Base-by-base conservation (phyloP, 805 yeast genomes). In the Spencermartinsiella europaea region DNA sequence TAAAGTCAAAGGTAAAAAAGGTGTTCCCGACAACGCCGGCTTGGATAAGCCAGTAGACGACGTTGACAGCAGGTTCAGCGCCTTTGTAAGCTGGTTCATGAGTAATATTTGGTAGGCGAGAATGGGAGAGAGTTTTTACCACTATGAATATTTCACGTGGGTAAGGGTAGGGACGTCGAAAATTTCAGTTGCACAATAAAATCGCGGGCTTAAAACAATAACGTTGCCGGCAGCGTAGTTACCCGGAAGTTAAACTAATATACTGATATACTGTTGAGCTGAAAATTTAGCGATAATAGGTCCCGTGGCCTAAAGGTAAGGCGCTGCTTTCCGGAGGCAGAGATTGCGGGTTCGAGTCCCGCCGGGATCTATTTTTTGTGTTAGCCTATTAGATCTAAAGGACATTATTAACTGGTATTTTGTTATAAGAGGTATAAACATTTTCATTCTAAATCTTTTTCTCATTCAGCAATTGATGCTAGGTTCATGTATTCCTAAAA, bases 281-380 rank as follows among this genome's bases (percentile, higher is more conserved):
- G n/a, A n/a, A n/a, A n/a, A n/a, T n/a, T n/a, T n/a, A n/a, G n/a
- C n/a, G n/a, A 16, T 5, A 37, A 37, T 12, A 15, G 54, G 54
- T 53, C 57, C 40, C 35, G 57, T 53, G 57, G 57, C 57, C 57
- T 53, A 53, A 53, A 49, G 57, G 57, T 53, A 53, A 53, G 57
- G 57, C 56, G 57, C 56, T 48, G 56, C 57, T 53, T 46, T 53
- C 57, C 57, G 57, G 57, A 53, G 56, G 57, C 54, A 48, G 56
- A 52, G 57, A 53, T 53, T 53, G 57, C 41, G 57, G 57, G 57
- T 53, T 53, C 57, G 57, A 53, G 57, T 53, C 57, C 57, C 57
- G 41, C 49, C 57, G 42, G 45, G 57, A 52, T 53, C 57, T 52
- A 15, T 39, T 21, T 34, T 40, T 49, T 38, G n/a, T n/a, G n/a